A percentile compares a stretch with the other conserved stretches of the same genome.
Evolutionary conservation across 163 green algal species (phyloP).

Genomic region (Scenedesmus sp.): DNA sequence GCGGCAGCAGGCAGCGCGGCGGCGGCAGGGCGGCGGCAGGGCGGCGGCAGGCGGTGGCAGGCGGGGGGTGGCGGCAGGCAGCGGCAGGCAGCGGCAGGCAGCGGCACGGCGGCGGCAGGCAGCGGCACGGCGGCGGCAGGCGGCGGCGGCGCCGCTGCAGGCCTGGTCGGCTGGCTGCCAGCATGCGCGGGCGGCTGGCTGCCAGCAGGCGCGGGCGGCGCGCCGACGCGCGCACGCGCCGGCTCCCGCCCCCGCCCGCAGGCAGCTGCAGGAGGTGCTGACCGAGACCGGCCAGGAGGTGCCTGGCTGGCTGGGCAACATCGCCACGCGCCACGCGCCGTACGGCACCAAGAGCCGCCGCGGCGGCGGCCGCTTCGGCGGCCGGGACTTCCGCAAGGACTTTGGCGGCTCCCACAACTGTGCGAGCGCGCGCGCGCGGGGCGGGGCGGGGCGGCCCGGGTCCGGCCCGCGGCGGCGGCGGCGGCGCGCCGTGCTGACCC

Average conservation of each 20-base stretch:
- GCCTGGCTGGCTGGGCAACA: conserved; percentile 87
- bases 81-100: too few relatives aligned
- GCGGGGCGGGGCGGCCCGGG: conserved; percentile 6
- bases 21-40: too few relatives aligned
- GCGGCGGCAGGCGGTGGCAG: too few relatives aligned
- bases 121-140: too few relatives aligned
- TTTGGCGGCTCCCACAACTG: conserved; percentile 52
- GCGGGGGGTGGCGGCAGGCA: too few relatives aligned
- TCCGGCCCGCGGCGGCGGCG: not conserved
- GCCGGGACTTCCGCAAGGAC: conserved; percentile 92
- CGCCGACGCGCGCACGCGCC: too few relatives aligned
- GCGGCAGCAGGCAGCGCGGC: too few relatives aligned
- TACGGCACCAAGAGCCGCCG: conserved; percentile 66
- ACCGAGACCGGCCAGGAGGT: conserved; percentile 95
- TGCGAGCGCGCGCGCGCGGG: not conserved
- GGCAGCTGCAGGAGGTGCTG: conserved; percentile 64
- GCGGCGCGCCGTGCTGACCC: not conserved
- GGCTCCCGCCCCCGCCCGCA: not conserved
- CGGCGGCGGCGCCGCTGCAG: too few relatives aligned
- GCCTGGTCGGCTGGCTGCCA: too few relatives aligned
- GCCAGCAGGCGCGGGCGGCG: too few relatives aligned
- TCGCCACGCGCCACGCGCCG: conserved; percentile 60
- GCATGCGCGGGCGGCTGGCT: too few relatives aligned
- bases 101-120: too few relatives aligned
- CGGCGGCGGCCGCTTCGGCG: conserved; percentile 86